A percentile compares a stretch with the other conserved stretches of the same genome.
Evolutionary conservation across 495 filamentous ascomycete species (phyloP).

Genomic region (Penicillium robsamsonii): DNA sequence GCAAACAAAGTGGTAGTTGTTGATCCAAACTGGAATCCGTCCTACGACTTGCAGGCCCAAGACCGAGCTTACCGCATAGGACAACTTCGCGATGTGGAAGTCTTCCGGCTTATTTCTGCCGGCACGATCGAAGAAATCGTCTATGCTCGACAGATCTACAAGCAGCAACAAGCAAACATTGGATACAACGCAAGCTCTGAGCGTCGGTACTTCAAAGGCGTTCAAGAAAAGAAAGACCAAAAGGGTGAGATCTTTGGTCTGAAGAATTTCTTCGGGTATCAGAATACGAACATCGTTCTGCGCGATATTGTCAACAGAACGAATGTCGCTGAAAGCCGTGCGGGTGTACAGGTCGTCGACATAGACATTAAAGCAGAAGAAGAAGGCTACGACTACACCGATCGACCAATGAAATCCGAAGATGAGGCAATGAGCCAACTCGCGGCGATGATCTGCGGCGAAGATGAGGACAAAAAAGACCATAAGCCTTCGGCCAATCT

Average conservation of each 20-base stretch:
- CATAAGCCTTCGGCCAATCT: slow-evolving; percentile 19
- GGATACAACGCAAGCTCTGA: slow-evolving; percentile 91
- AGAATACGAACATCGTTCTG: slow-evolving; percentile 75
- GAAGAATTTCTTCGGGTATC: slow-evolving; percentile 79
- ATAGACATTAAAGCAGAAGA: slow-evolving; percentile 65
- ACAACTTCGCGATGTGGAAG: slow-evolving; percentile 89
- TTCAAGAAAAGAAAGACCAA: slow-evolving; percentile 74
- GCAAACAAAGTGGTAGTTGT: slow-evolving; percentile 98
- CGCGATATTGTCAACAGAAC: slow-evolving; percentile 96
- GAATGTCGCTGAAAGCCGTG: slow-evolving; percentile 89
- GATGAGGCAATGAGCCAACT: slow-evolving; percentile 74
- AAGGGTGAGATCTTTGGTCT: slow-evolving; percentile 96
- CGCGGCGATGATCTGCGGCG: slow-evolving; percentile 64
- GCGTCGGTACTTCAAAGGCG: slow-evolving; percentile 92
- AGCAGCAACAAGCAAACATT: slow-evolving; percentile 98
- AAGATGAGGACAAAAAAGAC: slow-evolving; percentile 35
- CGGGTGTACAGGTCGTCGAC: slow-evolving; percentile 75
- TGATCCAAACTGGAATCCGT: slow-evolving; percentile 97
- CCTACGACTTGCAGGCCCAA: slow-evolving; percentile 91
- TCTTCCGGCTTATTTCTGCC: slow-evolving; percentile 88
- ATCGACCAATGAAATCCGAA: slow-evolving; percentile 20
- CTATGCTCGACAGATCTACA: slow-evolving; percentile 96
- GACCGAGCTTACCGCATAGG: slow-evolving; percentile 96
- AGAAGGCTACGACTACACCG: slow-evolving; percentile 34
- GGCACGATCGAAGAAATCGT: slow-evolving; percentile 98